These are phyloP conservation scores for Cytospora piceicola DNA, from an alignment of 2,329 filamentous ascomycete species.

Conservation along the genomic window DNA sequence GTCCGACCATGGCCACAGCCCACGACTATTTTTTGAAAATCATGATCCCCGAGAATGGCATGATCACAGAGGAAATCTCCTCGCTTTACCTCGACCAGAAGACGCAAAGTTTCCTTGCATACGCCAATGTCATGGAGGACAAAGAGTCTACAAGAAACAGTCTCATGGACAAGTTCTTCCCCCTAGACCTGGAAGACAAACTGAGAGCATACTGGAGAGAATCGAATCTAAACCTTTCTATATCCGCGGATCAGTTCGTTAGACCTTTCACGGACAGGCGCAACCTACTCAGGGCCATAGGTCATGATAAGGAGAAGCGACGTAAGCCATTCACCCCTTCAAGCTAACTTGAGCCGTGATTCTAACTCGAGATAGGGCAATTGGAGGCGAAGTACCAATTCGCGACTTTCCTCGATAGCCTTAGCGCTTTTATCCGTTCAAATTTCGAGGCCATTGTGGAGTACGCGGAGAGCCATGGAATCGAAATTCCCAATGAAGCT, in stretches of 20 bases:
- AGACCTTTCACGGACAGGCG: conserved; percentile 47
- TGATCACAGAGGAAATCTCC: conserved; percentile 47
- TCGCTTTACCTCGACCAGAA: conserved; percentile 53
- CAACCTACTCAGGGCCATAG: conserved; percentile 55
- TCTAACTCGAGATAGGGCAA: conserved; percentile 35
- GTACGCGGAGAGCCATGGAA: conserved; percentile 44
- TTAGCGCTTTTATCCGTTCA: conserved; percentile 40
- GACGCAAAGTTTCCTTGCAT: conserved; percentile 56
- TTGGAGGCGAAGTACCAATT: conserved; percentile 46
- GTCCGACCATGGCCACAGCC: conserved; percentile 46
- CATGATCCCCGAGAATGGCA: conserved; percentile 44
- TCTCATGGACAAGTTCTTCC: conserved; percentile 59
- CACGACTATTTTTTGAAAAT: conserved; percentile 52
- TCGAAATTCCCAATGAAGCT: conserved; percentile 42
- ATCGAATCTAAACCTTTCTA: conserved; percentile 38
- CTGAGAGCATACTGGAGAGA: conserved; percentile 52
- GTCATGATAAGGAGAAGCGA: conserved; percentile 49
- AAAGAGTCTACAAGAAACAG: conserved; percentile 53
- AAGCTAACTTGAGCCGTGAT: conserved; percentile 17
- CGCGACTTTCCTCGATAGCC: conserved; percentile 42
- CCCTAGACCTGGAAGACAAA: conserved; percentile 57
- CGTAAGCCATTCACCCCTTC: conserved; percentile 32
- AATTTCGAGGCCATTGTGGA: conserved; percentile 40
- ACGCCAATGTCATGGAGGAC: conserved; percentile 54
- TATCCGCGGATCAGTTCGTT: conserved; percentile 54